Evolutionary conservation across 1,284 basidiomycete species (phyloP), one percentile per base, ranked within the genome.

Genomic region (Melampsora abietis-canadensis): DNA sequence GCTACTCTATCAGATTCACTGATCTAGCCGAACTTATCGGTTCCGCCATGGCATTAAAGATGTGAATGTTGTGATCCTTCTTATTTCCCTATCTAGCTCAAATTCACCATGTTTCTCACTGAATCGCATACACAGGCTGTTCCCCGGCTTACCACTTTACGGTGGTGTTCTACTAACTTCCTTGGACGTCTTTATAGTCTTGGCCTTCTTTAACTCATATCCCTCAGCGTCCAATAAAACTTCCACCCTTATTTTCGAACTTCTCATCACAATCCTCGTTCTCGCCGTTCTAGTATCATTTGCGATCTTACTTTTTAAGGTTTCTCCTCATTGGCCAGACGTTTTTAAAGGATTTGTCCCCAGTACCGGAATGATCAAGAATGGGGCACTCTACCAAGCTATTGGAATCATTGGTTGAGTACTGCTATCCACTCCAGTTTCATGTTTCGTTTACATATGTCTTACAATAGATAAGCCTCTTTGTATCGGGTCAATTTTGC

Each of bases 311-410:
- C 87, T 95, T 64, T 85, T 89, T 37, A 88, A 87, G 80, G 86
- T 93, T 27, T 78, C 87, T 60, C 88, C 94, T 0, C 80, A 88
- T 47, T 96, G 93, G 94, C 85, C 84, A 19, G 83, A 85, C 47
- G 90, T 90, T 0, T 95, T 98, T 81, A 80, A 87, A n/a, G 94
- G 94, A 12, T 94, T 88, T 79, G 79, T 97, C 14, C 94, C 94
- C 0, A 81, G 80, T 0, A 89, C 89, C 0, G 87, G 79, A 21
- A 83, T 91, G 31, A 85, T 92, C 76, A 80, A 85, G 59, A 84
- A 84, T 0, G 86, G 87, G 19, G 85, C 88, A 8, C 83, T 97
- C 1, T 98, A 96, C 81, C 88, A 89, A 8, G 90, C 91, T 15
- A 84, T 87, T 31, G 85, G 85, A 61, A 85, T 85, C 76, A 82